Evolutionary conservation across 495 filamentous ascomycete species (phyloP).

Genomic region (Aspergillus nanangensis): DNA sequence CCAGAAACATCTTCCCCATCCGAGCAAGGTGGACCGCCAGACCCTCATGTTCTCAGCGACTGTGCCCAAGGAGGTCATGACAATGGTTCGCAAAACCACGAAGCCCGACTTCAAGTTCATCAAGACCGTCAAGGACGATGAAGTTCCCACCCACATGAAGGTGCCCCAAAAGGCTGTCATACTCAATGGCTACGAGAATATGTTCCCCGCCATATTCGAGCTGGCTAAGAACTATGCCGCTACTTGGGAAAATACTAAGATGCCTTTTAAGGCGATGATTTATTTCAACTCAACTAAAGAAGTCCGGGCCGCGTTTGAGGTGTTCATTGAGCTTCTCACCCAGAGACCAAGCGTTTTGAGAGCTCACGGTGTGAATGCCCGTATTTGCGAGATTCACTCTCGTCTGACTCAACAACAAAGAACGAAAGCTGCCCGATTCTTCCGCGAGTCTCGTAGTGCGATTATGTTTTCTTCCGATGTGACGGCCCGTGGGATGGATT

Average conservation of each 20-base stretch:
- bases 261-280: constrained; percentile 89
- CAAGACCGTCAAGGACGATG: constrained; percentile 74
- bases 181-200: constrained; percentile 67
- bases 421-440: constrained; percentile 63
- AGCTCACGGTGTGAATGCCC: constrained; percentile 41
- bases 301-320: constrained; percentile 55
- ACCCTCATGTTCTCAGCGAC: constrained; percentile 95
- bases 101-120: constrained; percentile 77
- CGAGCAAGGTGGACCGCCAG: constrained; percentile 62
- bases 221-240: constrained; percentile 55
- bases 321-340: constrained; percentile 52
- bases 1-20: constrained; percentile 58
- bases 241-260: constrained; percentile 23
- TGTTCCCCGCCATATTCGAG: constrained; percentile 71
- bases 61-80: constrained; percentile 75
- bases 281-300: constrained; percentile 79
- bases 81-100: constrained; percentile 64
- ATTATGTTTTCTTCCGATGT: constrained; percentile 93
- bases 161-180: constrained; percentile 73
- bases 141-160: constrained; percentile 75
- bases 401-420: constrained; percentile 66
- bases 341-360: constrained; percentile 16
- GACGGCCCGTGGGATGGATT: constrained; percentile 86
- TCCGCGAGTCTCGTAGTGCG: constrained; percentile 57
- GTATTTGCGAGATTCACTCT: constrained; percentile 71